These are phyloP conservation scores for Chaetomium sp. DNA, from an alignment of 2,329 filamentous ascomycete species.

Conservation along the genomic window DNA sequence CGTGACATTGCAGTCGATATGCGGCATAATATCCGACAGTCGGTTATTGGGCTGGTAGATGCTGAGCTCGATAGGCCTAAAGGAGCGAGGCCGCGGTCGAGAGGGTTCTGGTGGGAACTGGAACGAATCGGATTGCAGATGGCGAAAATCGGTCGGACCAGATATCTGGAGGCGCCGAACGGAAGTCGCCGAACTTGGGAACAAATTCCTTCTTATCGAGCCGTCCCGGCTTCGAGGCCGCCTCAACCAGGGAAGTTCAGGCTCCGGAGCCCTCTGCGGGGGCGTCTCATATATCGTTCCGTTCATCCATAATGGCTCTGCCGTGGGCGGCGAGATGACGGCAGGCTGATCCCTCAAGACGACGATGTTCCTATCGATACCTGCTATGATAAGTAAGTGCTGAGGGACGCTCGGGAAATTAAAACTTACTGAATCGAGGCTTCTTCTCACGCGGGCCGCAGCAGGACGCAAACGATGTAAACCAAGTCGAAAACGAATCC, in stretches of 20 bases:
- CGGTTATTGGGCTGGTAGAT: constrained; percentile 42
- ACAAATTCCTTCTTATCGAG: constrained; percentile 36
- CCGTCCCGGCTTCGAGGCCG: constrained; percentile 25
- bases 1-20: constrained; percentile 39
- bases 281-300: constrained; percentile 28
- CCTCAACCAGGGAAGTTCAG: constrained; percentile 4
- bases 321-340: constrained; percentile 26
- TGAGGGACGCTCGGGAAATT: constrained; percentile 14
- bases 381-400: constrained; percentile 7
- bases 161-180: constrained; percentile 51
- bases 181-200: constrained; percentile 37
- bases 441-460: constrained; percentile 37
- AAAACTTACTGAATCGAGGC: constrained; percentile 25
- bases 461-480: constrained; percentile 42
- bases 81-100: constrained; percentile 32
- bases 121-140: constrained; percentile 45
- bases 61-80: constrained; percentile 52
- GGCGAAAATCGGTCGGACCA: constrained; percentile 53
- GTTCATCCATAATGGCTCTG: constrained; percentile 22
- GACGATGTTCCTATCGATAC: constrained; percentile 25
- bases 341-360: constrained; percentile 30
- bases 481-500: constrained; percentile 41
- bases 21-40: constrained; percentile 51
- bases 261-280: constrained; percentile 26
- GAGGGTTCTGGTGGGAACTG: constrained; percentile 27